These are phyloP conservation scores for Lagenaria siceraria DNA, from an alignment of 306 rosid genomes.

Conservation along the genomic window DNA sequence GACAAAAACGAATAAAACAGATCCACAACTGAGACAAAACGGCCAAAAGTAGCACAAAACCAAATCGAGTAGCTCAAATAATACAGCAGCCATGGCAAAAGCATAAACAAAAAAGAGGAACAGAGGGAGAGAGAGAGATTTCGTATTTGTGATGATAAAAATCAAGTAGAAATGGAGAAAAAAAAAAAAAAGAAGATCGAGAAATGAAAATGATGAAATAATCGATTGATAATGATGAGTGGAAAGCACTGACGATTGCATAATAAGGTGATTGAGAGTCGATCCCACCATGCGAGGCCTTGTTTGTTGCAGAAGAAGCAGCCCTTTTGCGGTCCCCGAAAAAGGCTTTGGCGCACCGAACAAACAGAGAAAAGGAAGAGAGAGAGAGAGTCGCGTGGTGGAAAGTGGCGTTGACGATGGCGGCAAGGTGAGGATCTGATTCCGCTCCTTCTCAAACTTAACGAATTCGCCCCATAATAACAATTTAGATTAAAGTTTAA, in stretches of 20 bases:
- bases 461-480: background rate
- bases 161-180: background rate
- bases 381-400: background rate
- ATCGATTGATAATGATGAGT: background rate
- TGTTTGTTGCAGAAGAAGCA: background rate
- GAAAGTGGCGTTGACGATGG: conserved; percentile 3
- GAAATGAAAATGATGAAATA: background rate
- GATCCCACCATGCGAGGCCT: conserved; percentile 2
- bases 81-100: background rate
- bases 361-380: background rate
- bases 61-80: background rate
- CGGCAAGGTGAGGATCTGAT: background rate
- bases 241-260: conserved; percentile 2
- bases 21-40: background rate
- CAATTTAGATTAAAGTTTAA: no score
- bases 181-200: background rate
- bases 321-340: conserved; percentile 1
- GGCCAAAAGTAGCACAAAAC: background rate
- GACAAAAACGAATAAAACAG: background rate
- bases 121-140: background rate
- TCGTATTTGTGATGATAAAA: background rate
- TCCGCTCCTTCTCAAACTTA: background rate
- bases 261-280: background rate
- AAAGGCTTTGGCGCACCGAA: background rate
- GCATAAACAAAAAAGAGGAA: background rate